phyloP scores from a whole-genome alignment of 2,329 filamentous ascomycete species.

The Xylariaceae sp. region DNA sequence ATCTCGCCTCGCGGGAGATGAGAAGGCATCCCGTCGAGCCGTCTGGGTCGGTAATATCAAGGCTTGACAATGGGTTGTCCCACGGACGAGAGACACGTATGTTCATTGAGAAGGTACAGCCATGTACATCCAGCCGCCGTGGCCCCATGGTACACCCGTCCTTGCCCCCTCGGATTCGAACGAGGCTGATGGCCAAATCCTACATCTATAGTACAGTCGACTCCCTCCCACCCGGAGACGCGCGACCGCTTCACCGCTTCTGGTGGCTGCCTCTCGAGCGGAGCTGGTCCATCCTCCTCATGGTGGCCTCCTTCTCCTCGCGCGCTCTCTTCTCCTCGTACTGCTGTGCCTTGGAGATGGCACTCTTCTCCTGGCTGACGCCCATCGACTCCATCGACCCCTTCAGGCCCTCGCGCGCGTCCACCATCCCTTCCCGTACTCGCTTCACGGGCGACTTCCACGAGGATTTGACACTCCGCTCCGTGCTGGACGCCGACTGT shows the following conservation, averaged over 20 bases:
- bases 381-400: constrained; percentile 6
- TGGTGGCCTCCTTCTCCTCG: constrained; percentile 32
- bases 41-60: no score
- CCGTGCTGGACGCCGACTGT: neutral
- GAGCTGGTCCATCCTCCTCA: constrained; percentile 16
- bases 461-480: constrained; percentile 2
- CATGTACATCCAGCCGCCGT: no score
- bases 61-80: no score
- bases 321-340: constrained; percentile 21
- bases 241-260: neutral
- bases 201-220: no score
- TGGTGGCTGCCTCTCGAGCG: constrained; percentile 11
- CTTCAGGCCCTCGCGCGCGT: constrained; percentile 1
- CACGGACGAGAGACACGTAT: no score
- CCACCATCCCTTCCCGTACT: neutral
- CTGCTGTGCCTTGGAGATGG: constrained; percentile 17
- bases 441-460: constrained; percentile 27
- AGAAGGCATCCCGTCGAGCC: no score
- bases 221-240: no score
- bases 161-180: no score
- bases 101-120: no score
- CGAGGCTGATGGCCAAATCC: no score
- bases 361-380: constrained; percentile 11
- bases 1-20: no score
- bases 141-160: no score